Conservation (phyloP, 2,329 filamentous ascomycete species). For the Coleophoma crateriformis region DNA sequence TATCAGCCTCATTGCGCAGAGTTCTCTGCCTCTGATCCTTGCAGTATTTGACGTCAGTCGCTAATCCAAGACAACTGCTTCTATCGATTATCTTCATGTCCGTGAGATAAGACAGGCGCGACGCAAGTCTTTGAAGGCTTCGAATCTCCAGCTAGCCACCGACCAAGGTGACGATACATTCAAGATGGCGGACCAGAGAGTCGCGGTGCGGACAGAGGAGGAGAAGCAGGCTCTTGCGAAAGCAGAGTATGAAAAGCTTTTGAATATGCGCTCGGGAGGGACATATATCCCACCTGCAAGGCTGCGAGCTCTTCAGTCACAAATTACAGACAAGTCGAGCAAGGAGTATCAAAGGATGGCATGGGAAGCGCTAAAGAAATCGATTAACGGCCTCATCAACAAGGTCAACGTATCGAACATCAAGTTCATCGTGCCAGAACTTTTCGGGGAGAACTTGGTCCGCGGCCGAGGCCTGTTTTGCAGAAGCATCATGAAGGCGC, state of each 20-base stretch:
- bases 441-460: constrained; percentile 91
- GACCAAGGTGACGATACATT: constrained; percentile 11
- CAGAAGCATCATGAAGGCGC: constrained; percentile 96
- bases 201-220: constrained; percentile 53
- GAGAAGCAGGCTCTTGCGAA: constrained; percentile 85
- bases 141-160: neutral
- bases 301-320: constrained; percentile 84
- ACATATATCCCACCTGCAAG: constrained; percentile 94
- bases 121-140: neutral
- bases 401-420: constrained; percentile 98
- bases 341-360: constrained; percentile 99
- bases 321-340: constrained; percentile 93
- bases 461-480: constrained; percentile 90
- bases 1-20: constrained; percentile 16
- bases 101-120: neutral
- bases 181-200: constrained; percentile 2
- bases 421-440: constrained; percentile 92
- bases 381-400: constrained; percentile 97
- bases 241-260: constrained; percentile 87
- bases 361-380: constrained; percentile 98
- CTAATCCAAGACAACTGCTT: too few relatives aligned
- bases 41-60: too few relatives aligned
- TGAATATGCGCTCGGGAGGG: constrained; percentile 89
- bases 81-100: too few relatives aligned
- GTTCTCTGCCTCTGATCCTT: neutral